Percentiles rank a stretch among this genome's conserved stretches.
These are phyloP conservation scores for Nakazawaea siamensis DNA, from an alignment of 805 yeast species.

Conservation along the genomic window DNA sequence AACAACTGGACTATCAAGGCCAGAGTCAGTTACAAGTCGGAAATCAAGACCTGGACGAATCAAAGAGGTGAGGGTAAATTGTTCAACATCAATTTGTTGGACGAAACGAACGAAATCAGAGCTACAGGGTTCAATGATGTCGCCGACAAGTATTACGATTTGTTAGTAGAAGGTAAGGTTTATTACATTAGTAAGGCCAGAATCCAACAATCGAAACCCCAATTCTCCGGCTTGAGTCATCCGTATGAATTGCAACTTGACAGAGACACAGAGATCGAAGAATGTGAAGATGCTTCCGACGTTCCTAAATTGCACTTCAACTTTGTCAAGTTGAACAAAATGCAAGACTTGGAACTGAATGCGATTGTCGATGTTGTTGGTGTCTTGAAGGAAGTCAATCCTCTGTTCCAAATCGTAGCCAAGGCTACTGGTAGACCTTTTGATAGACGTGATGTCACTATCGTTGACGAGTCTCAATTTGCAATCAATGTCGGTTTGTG, in stretches of 20 bases:
- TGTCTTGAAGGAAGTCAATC: slow-evolving; percentile 69
- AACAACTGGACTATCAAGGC: slow-evolving; percentile 90
- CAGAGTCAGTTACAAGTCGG: slow-evolving; percentile 82
- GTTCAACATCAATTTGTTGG: slow-evolving; percentile 80
- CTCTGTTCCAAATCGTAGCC: slow-evolving; percentile 71
- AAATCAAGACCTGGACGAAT: slow-evolving; percentile 81
- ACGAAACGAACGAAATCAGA: slow-evolving; percentile 92
- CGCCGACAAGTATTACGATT: slow-evolving; percentile 70
- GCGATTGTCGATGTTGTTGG: slow-evolving; percentile 82
- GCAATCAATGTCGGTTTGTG: slow-evolving; percentile 79
- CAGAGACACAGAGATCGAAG: slow-evolving; percentile 68
- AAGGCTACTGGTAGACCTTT: slow-evolving; percentile 84
- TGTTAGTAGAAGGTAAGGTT: slow-evolving; percentile 81
- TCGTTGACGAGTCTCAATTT: slow-evolving; percentile 79
- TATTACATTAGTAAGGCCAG: slow-evolving; percentile 78
- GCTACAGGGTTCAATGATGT: slow-evolving; percentile 90
- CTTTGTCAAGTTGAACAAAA: slow-evolving; percentile 59
- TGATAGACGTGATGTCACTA: slow-evolving; percentile 80
- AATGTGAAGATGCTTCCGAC: slow-evolving; percentile 44
- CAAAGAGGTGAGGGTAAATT: slow-evolving; percentile 84
- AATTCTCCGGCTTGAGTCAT: slow-evolving; percentile 75
- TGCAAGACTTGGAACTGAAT: slow-evolving; percentile 63
- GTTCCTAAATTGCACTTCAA: slow-evolving; percentile 78
- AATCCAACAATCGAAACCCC: slow-evolving; percentile 76
- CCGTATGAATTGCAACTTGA: slow-evolving; percentile 84